Base-by-base conservation (phyloP, 306 rosid species). In the Fragaria vesca region DNA sequence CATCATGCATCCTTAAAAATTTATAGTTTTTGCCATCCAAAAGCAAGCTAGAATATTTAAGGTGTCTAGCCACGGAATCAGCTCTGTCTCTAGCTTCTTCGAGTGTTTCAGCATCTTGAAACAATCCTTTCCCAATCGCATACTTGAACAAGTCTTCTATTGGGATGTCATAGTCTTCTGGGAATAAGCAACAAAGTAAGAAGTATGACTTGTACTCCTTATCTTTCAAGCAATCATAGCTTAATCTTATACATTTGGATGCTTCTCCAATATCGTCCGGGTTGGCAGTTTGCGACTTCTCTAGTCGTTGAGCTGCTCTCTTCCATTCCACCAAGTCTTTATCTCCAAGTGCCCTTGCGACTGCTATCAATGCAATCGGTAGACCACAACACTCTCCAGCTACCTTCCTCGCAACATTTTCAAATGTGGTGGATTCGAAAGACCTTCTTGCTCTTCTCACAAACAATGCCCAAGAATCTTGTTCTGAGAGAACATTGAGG, bases 391-490 rank as follows among this genome's bases (percentile, higher is more conserved):
- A 61, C 12, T 61, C 18, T 26, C 18, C 13, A 12, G 38, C 66
- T 5, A 61, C 2, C 36, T 26, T 28, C 38, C 1, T 61, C 16
- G 38, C 66, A 4, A 61, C 36, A 4, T 3, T n/a, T 8, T 6
- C 3, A 5, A 36, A 36, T 0, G 52, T 12, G 52, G 52, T 5
- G 0, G 52, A 38, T 24, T 71, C 72, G 5, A 71, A 13, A 52
- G 40, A 5, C 17, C 24, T 45, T 18, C 66, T 20, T 20, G 54
- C 76, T 2, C n/a, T 47, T 24, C 30, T 48, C 26, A 40, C 36
- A 62, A 83, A 80, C 38, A 83, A 72, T 15, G 17, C n/a, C 73
- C 81, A 69, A 4, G 87, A 47, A 52, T 80, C 79, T 38, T 66
- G 67, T 28, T 18, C 15, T 12, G 36, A 54, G 20, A 76, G 66